Evolutionary conservation across 2,329 filamentous ascomycete species (phyloP).

Genomic region (Pestalotiopsis fici): DNA sequence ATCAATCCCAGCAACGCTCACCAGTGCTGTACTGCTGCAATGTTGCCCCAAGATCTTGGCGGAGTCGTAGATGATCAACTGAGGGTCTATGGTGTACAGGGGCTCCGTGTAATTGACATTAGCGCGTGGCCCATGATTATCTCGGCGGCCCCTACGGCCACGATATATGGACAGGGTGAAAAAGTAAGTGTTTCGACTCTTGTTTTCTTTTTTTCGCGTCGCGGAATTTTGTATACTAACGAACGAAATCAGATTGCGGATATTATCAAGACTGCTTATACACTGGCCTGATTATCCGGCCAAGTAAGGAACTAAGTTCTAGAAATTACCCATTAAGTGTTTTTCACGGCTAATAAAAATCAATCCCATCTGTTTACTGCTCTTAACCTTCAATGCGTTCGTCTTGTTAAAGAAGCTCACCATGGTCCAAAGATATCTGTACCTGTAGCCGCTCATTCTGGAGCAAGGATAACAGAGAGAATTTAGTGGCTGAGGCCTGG

Average conservation of each 20-base stretch:
- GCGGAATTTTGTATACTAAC: background rate
- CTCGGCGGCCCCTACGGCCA: slow-evolving; percentile 11
- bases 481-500: too few relatives aligned
- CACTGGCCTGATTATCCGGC: background rate
- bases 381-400: too few relatives aligned
- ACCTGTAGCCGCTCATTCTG: too few relatives aligned
- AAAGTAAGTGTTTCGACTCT: slow-evolving; percentile 9
- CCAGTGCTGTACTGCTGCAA: slow-evolving; percentile 30
- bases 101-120: slow-evolving; percentile 15
- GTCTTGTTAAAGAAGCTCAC: too few relatives aligned
- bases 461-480: too few relatives aligned
- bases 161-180: slow-evolving; percentile 14
- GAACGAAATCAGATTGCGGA: background rate
- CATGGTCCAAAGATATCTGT: too few relatives aligned
- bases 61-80: slow-evolving; percentile 41
- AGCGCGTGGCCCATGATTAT: slow-evolving; percentile 14
- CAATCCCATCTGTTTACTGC: too few relatives aligned
- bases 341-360: too few relatives aligned
- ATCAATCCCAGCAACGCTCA: slow-evolving; percentile 25
- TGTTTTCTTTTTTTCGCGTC: too few relatives aligned
- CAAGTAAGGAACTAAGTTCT: too few relatives aligned
- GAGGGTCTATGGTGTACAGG: slow-evolving; percentile 15
- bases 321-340: too few relatives aligned
- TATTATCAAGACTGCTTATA: background rate
- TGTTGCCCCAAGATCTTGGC: slow-evolving; percentile 41